Base-by-base conservation (phyloP, 2,329 filamentous ascomycete species). In the Fusarium succisae region DNA sequence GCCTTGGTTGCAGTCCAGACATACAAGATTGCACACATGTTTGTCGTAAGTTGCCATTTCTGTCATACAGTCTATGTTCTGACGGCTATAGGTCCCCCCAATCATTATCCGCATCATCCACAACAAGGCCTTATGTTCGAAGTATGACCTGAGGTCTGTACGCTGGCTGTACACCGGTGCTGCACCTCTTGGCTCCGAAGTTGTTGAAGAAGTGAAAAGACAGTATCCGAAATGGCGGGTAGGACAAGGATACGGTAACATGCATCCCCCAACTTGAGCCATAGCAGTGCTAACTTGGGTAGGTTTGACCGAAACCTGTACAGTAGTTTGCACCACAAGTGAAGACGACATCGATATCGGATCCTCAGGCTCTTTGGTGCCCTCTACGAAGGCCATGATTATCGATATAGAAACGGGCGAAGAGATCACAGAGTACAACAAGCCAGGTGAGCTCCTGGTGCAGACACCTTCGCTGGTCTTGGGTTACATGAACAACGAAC, bases 361-460 rank as follows among this genome's bases (percentile, higher is more conserved):
- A 13, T 32, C 47, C 0, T 50, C 47, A 0, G 47, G 28, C 22
- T 32, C 47, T 7, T 13, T 50, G 3, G 47, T 32, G 0, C 47
- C 47, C 0, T 4, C 22, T 2, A 50, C 47, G 0, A 50, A 50
- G 2, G 28, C 47, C 5, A 50, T 50, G 22, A 13, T 50, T n/a
- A 30, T 50, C 14, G 14, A 50, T 12, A 30, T 50, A 10, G 28
- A 50, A 0, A 50, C 28, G 7, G 47, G 28, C 1, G 47, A 50
- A 18, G 47, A 50, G 14, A 30, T 50, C 14, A 48, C 45, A 3
- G 28, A 50, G 47, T 50, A 50, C 20, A 50, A 50, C 10, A 50
- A 30, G 0, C 20, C 47, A 0, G 47, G 20, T 0, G 28, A 30
- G 3, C 47, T 30, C 0, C 47, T 50, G 0, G 28, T 50, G 0